Base-by-base conservation (phyloP, 129 eudicot genomes). In the Flaveria ramosissima region DNA sequence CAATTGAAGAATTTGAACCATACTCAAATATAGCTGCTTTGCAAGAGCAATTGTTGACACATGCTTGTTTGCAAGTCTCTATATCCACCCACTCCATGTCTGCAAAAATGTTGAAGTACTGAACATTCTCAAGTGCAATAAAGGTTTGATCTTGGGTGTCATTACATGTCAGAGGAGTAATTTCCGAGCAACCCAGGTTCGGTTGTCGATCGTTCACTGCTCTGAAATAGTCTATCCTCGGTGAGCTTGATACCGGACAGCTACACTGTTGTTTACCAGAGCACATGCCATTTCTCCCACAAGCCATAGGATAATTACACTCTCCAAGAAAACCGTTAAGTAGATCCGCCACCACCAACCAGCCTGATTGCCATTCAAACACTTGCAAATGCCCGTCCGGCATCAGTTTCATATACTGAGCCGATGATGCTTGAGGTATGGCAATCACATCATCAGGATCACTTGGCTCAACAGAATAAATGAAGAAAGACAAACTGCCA, bases 241-340 rank as follows among this genome's bases (percentile, higher is more conserved):
- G 53, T 36, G 47, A 39, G 39, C 42, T 70, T n/a, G 51, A 74
- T 3, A 14, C 17, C 3, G 88, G 86, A 67, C 83, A 86, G 14
- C 73, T 70, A n/a, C 87, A 83, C 21, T 57, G 68, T 10, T 23
- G 71, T 26, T 79, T 48, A 20, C n/a, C 26, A 0, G 73, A 71
- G 78, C 89, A 86, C 61, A 86, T 4, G 3, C 76, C 78, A 47
- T 80, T 79, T 26, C 70, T 80, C 12, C 87, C 83, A 60, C 83
- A 86, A 16, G 62, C 83, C 73, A 19, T 24, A n/a, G 83, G 86
- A 59, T 78, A 82, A 24, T 19, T 26, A 50, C 83, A 71, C 13
- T 59, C 57, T 7, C 62, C 80, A 12, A 81, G 64, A 67, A 2
- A 5, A 12, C 9, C 15, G 10, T 1, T 47, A 11, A 72, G 23